Evolutionary conservation across 768 basidiomycete genomes (phyloP).

Genomic region (Exsudoporus frostii): DNA sequence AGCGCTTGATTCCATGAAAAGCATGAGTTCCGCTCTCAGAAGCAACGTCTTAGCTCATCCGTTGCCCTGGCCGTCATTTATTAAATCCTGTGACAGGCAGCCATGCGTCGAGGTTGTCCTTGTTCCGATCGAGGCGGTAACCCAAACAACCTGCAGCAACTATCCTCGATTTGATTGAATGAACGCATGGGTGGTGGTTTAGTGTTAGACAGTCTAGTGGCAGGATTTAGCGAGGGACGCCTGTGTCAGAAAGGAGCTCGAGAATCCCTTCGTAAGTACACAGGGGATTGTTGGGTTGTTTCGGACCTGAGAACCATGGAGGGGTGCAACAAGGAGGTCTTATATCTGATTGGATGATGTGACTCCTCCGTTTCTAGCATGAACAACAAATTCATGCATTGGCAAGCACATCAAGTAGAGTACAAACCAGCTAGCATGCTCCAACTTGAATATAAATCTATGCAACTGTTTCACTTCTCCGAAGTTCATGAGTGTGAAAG

Average conservation of each 20-base stretch:
- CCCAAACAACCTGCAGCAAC: no score
- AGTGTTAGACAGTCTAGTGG: no score
- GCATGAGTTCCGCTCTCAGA: conserved; percentile 76
- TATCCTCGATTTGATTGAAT: no score
- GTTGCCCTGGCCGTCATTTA: neutral
- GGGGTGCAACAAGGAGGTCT: conserved; percentile 60
- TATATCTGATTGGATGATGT: no score
- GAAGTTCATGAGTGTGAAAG: no score
- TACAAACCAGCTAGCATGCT: neutral
- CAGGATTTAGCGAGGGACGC: conserved; percentile 65
- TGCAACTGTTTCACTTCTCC: no score
- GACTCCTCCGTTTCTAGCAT: no score
- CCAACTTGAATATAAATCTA: neutral
- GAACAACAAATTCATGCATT: neutral
- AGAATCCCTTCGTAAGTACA: conserved; percentile 92
- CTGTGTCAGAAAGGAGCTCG: conserved; percentile 53
- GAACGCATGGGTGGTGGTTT: no score
- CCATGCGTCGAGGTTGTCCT: neutral
- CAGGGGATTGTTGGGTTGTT: conserved; percentile 95
- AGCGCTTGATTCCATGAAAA: conserved; percentile 59
- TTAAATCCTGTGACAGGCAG: neutral
- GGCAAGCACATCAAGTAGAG: no score
- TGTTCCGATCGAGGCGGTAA: neutral
- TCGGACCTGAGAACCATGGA: conserved; percentile 85
- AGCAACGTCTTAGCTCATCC: conserved; percentile 44